Conservation (phyloP, 495 filamentous ascomycete genomes). For the Thermothielavioides terrestris region DNA sequence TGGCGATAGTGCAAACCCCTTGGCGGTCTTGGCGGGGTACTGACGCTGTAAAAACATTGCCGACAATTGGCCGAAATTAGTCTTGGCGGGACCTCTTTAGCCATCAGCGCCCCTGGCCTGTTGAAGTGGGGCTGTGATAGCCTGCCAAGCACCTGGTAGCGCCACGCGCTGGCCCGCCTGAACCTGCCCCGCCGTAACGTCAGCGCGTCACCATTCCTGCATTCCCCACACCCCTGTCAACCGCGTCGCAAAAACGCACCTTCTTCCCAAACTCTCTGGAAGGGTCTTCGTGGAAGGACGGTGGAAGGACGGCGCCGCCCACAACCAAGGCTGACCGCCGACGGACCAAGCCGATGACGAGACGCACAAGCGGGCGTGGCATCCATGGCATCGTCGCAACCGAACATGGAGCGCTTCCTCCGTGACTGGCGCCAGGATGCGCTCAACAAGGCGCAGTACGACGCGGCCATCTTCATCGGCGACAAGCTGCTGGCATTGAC, state of each 20-base stretch:
- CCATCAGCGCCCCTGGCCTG: no score
- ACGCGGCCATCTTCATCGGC: constrained; percentile 89
- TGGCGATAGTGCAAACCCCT: no score
- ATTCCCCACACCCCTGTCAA: not conserved
- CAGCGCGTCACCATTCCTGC: not conserved
- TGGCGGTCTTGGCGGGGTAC: no score
- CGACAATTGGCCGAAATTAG: no score
- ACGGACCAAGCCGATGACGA: not conserved
- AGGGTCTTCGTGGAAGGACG: no score
- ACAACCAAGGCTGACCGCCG: not conserved
- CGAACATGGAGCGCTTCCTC: constrained; percentile 78
- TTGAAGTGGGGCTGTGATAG: no score
- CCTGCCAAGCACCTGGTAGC: no score
- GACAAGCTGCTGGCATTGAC: constrained; percentile 95
- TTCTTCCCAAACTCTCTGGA: no score
- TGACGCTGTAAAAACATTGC: no score
- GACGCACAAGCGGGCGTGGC: no score
- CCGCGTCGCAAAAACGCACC: not conserved
- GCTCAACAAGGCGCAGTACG: constrained; percentile 86
- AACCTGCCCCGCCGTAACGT: constrained; percentile 3
- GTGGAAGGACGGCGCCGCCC: no score
- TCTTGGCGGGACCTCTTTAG: no score
- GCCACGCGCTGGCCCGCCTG: not conserved
- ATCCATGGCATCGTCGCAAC: constrained; percentile 20
- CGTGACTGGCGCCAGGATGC: constrained; percentile 90